Evolutionary conservation across 495 filamentous ascomycete species (phyloP).

Genomic region (Neurospora sp.): DNA sequence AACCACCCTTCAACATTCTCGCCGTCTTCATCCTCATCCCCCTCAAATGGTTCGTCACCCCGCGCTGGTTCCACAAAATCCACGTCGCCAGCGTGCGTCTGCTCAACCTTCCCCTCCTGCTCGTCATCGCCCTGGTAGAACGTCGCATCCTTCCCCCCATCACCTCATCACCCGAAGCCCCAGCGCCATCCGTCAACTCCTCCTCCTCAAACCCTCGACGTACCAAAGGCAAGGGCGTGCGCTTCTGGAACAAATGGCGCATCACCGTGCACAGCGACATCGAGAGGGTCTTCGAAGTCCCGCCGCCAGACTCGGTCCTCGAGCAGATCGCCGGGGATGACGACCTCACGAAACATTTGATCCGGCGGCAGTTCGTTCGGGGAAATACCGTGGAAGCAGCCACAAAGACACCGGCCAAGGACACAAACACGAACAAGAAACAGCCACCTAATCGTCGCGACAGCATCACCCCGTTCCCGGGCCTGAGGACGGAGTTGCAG

Average conservation of each 20-base stretch:
- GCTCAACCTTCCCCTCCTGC: conserved; percentile 55
- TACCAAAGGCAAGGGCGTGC: not conserved
- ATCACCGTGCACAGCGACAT: conserved; percentile 55
- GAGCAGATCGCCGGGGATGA: conserved; percentile 45
- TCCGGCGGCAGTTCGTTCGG: conserved; percentile 36
- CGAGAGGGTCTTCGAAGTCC: conserved; percentile 55
- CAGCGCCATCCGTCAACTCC: conserved; percentile 12
- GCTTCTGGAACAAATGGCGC: conserved; percentile 39
- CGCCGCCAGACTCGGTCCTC: conserved; percentile 51
- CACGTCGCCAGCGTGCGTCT: conserved; percentile 55
- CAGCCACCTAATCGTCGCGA: conserved; percentile 31
- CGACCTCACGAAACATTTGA: conserved; percentile 38
- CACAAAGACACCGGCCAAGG: not conserved
- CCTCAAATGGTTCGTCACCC: conserved; percentile 51
- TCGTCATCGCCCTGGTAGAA: conserved; percentile 49
- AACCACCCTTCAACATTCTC: conserved; percentile 63
- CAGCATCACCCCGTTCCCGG: conserved; percentile 35
- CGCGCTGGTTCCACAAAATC: conserved; percentile 70
- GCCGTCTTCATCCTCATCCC: conserved; percentile 54
- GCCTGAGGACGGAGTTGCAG: conserved; percentile 26
- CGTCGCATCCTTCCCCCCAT: conserved; percentile 37
- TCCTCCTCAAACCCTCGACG: not conserved
- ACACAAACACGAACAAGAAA: not conserved
- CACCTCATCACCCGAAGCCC: not conserved
- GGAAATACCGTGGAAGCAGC: conserved; percentile 14